These are phyloP conservation scores for Tolypocladium tropicale DNA, from an alignment of 2,329 filamentous ascomycete species.

Conservation along the genomic window DNA sequence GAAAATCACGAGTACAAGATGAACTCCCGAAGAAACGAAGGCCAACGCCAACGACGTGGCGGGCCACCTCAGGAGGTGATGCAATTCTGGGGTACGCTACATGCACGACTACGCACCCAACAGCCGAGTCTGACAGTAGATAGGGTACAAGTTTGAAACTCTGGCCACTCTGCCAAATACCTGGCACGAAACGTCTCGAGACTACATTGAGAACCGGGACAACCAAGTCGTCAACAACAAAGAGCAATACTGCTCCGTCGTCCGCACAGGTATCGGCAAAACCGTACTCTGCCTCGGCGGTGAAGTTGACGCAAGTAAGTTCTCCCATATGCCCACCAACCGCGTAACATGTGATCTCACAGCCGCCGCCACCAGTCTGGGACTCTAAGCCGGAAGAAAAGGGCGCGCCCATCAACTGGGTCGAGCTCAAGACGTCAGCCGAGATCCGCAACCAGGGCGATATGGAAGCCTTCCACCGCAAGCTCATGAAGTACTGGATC, in stretches of 20 bases:
- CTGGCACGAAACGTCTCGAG: constrained; percentile 63
- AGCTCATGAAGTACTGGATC: constrained; percentile 92
- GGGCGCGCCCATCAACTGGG: constrained; percentile 71
- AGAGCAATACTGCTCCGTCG: constrained; percentile 91
- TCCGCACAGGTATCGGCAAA: constrained; percentile 75
- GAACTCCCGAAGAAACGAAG: constrained; percentile 47
- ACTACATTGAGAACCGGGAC: constrained; percentile 69
- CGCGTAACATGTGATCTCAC: neutral
- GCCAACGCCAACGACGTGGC: constrained; percentile 17
- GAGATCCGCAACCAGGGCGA: constrained; percentile 60
- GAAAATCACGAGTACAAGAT: constrained; percentile 73
- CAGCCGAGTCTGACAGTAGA: neutral
- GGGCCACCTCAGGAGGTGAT: constrained; percentile 63
- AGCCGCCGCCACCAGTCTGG: constrained; percentile 50
- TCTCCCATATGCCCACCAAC: constrained; percentile 1
- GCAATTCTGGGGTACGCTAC: constrained; percentile 72
- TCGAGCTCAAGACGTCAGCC: constrained; percentile 87
- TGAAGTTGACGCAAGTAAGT: constrained; percentile 76
- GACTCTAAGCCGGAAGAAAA: constrained; percentile 62
- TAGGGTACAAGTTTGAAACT: constrained; percentile 95
- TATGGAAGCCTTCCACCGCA: constrained; percentile 70
- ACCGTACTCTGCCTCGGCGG: constrained; percentile 71
- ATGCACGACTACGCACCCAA: neutral
- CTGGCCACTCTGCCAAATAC: constrained; percentile 64
- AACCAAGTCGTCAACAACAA: constrained; percentile 71